A percentile compares a stretch with the other conserved stretches of the same genome.
Evolutionary conservation across 2,329 filamentous ascomycete genomes (phyloP).

Genomic region (Talaromyces sp.): DNA sequence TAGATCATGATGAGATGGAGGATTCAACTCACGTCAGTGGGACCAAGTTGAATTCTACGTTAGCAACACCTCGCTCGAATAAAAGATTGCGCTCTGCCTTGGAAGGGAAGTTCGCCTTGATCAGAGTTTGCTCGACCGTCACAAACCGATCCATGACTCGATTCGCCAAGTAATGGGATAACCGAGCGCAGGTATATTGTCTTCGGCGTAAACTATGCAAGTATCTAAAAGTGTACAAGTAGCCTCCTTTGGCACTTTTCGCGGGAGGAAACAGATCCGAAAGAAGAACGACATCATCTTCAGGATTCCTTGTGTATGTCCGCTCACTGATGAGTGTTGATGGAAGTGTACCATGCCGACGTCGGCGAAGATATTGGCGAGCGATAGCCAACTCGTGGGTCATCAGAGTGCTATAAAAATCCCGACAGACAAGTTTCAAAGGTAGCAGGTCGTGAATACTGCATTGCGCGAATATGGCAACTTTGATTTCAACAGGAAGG

Average conservation of each 20-base stretch:
- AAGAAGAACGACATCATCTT: slow-evolving; percentile 38
- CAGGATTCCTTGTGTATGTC: slow-evolving; percentile 34
- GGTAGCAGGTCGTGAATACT: slow-evolving; percentile 30
- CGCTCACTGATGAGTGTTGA: slow-evolving; percentile 30
- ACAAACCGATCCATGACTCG: slow-evolving; percentile 35
- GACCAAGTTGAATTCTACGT: slow-evolving; percentile 33
- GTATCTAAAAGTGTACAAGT: slow-evolving; percentile 38
- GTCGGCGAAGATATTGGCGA: slow-evolving; percentile 36
- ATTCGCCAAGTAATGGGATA: slow-evolving; percentile 37
- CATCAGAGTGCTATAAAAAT: slow-evolving; percentile 30
- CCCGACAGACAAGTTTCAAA: slow-evolving; percentile 34
- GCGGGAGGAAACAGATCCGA: slow-evolving; percentile 38
- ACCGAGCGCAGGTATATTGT: slow-evolving; percentile 32
- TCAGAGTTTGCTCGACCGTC: slow-evolving; percentile 23
- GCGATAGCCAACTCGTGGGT: slow-evolving; percentile 34
- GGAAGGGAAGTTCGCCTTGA: slow-evolving; percentile 27
- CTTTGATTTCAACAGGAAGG: slow-evolving; percentile 37
- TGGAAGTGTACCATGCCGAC: slow-evolving; percentile 37
- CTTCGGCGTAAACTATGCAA: slow-evolving; percentile 30
- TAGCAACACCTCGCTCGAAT: slow-evolving; percentile 26
- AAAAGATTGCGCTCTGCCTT: slow-evolving; percentile 29
- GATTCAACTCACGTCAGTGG: slow-evolving; percentile 33
- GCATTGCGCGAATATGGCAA: slow-evolving; percentile 36
- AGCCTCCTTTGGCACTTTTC: slow-evolving; percentile 28
- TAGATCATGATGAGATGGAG: neutral